Evolutionary conservation across 192 early-diverging fungal species (phyloP).

Genomic region (Jimgerdemannia flammicorona): DNA sequence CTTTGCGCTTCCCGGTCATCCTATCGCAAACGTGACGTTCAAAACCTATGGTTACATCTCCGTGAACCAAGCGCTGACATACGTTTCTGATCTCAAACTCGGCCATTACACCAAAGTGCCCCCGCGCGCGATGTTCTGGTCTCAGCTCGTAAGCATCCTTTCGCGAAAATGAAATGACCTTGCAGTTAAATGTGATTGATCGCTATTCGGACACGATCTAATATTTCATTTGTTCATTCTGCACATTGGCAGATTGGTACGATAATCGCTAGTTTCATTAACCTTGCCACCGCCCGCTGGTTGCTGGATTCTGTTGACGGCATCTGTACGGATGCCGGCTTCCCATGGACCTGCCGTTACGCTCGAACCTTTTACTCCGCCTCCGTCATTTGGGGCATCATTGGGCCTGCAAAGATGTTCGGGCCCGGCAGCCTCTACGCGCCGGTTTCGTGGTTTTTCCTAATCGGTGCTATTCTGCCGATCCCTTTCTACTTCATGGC

Average conservation of each 20-base stretch:
- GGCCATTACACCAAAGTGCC: constrained; percentile 76
- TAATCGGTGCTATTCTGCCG: constrained; percentile 52
- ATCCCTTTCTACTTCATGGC: constrained; percentile 51
- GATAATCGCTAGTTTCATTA: constrained; percentile 52
- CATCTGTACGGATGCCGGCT: constrained; percentile 34
- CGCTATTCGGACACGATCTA: neutral
- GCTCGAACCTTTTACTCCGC: constrained; percentile 60
- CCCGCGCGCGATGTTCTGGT: constrained; percentile 58
- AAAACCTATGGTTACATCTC: constrained; percentile 82
- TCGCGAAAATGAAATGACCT: no score
- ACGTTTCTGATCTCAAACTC: constrained; percentile 73
- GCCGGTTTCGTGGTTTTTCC: constrained; percentile 38
- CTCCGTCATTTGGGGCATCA: constrained; percentile 75
- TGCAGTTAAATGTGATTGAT: no score
- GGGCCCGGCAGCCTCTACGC: constrained; percentile 35
- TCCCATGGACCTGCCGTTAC: constrained; percentile 45
- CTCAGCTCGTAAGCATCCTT: constrained; percentile 38
- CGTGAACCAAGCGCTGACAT: constrained; percentile 72
- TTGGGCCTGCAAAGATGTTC: constrained; percentile 66
- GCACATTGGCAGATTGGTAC: constrained; percentile 29
- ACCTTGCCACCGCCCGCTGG: constrained; percentile 41
- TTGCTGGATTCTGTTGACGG: constrained; percentile 36
- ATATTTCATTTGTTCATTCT: neutral
- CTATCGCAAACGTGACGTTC: constrained; percentile 82
- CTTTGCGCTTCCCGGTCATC: constrained; percentile 73